Evolutionary conservation across 139 green algal genomes (phyloP).

Genomic region (Haematococcus lacustris): DNA sequence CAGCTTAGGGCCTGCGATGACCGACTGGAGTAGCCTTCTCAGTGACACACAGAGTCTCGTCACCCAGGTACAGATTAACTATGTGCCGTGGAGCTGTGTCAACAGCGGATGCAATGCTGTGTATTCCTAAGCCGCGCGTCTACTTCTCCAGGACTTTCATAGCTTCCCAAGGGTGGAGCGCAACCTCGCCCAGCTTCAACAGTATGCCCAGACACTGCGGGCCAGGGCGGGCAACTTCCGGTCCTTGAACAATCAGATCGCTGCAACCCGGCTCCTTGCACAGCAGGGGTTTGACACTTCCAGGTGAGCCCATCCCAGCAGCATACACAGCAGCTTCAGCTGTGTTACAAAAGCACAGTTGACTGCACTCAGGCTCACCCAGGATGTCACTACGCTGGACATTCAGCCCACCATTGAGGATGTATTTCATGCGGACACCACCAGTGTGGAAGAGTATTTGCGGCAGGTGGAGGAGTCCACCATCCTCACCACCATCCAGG

Average conservation of each 20-base stretch:
- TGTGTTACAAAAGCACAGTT: too few species aligned
- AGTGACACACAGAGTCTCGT: neutral
- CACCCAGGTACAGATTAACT: neutral
- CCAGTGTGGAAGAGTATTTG: slow-evolving; percentile 74
- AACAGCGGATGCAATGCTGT: neutral
- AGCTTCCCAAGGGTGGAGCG: slow-evolving; percentile 67
- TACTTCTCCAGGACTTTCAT: too few species aligned
- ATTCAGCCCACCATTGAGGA: slow-evolving; percentile 72
- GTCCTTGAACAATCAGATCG: slow-evolving; percentile 42
- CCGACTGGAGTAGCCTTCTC: neutral
- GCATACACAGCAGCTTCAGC: too few species aligned
- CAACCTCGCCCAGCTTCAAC: slow-evolving; percentile 65
- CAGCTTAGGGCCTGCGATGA: neutral
- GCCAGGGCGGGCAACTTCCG: slow-evolving; percentile 46
- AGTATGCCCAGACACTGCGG: slow-evolving; percentile 53
- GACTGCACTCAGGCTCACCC: slow-evolving; percentile 52
- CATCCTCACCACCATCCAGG: slow-evolving; percentile 54
- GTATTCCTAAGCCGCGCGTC: neutral
- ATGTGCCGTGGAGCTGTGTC: neutral
- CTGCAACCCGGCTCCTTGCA: slow-evolving; percentile 68
- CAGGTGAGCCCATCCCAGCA: slow-evolving; percentile 28
- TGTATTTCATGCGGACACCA: slow-evolving; percentile 65
- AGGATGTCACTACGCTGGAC: slow-evolving; percentile 65
- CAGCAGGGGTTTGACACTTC: slow-evolving; percentile 69
- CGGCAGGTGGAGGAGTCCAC: slow-evolving; percentile 72